These are phyloP conservation scores for Ambrosiella cleistominuta DNA, from an alignment of 2,329 filamentous ascomycete species.

Conservation along the genomic window DNA sequence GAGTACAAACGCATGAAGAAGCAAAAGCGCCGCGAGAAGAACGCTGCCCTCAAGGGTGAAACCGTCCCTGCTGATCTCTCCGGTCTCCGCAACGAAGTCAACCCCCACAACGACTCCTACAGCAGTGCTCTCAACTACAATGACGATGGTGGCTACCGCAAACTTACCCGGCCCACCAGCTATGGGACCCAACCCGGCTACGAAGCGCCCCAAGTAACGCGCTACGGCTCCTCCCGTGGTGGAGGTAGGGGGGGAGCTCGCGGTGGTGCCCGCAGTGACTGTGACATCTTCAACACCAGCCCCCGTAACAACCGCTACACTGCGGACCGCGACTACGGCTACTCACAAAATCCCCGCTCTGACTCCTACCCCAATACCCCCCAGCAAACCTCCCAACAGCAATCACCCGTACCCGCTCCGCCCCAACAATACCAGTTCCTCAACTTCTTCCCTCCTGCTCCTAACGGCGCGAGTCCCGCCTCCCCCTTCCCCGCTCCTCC, in stretches of 20 bases:
- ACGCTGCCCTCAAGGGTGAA: slow-evolving; percentile 11
- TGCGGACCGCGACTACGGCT: not conserved
- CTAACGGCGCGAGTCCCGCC: not conserved
- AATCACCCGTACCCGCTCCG: not conserved
- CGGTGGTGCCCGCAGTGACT: slow-evolving; percentile 9
- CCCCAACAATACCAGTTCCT: slow-evolving; percentile 1
- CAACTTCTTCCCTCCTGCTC: not conserved
- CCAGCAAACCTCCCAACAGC: not conserved
- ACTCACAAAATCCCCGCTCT: not conserved
- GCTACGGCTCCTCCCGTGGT: slow-evolving; percentile 11
- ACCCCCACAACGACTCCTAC: slow-evolving; percentile 20
- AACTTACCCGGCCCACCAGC: slow-evolving; percentile 48
- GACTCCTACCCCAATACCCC: not conserved
- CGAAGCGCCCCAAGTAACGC: not conserved
- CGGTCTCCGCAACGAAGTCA: slow-evolving; percentile 20
- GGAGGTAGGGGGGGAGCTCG: slow-evolving; percentile 21
- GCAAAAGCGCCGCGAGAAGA: slow-evolving; percentile 39
- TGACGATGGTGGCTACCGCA: slow-evolving; percentile 56
- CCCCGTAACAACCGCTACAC: not conserved
- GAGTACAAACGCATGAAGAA: slow-evolving; percentile 58
- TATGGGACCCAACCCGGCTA: slow-evolving; percentile 28
- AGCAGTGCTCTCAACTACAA: slow-evolving; percentile 43
- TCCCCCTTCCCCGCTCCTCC: slow-evolving; percentile 5
- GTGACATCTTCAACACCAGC: slow-evolving; percentile 1
- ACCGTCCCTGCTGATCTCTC: slow-evolving; percentile 18